Base-by-base conservation (phyloP, 2,329 filamentous ascomycete species). In the Sporothrix luriei region DNA sequence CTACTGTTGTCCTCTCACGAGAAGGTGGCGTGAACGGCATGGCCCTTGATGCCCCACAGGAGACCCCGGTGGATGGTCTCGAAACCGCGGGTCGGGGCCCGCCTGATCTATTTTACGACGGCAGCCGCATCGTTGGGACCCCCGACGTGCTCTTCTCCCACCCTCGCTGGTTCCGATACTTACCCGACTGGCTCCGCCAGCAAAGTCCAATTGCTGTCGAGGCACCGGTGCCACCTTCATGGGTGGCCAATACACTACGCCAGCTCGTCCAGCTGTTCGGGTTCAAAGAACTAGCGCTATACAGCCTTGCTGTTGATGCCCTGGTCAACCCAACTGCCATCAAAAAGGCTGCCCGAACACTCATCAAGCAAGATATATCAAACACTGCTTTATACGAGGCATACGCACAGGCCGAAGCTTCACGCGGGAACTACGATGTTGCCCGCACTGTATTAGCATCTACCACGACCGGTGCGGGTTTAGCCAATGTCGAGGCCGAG, bases 301-400 rank as follows among this genome's bases (percentile, higher is more conserved):
- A 93, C 74, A 84, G 88, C 72, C 80, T 97, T 11, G 90, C 90
- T 0, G 84, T 94, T 61, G 87, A 90, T 74, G 85, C 84, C 65
- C 76, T 78, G 0, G 85, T 86, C 69, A 84, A 88, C 55, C 81
- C 84, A 0, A 75, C 78, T 0, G 82, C 79, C 1, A 86, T 88
- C 33, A 90, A 87, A 73, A 96, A 92, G 76, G 82, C 84, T 7
- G 91, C 92, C 0, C 97, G 92, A 75, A 79, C 80, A 7, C 80
- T 97, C 0, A 79, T 97, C n/a, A 94, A 91, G 76, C 84, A 83
- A 62, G 85, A 87, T 69, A 82, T 88, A 0, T 82, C 86, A 0
- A 90, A 88, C 74, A 77, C 91, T 3, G 81, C 83, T 16, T 81
- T 97, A 0, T 97, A 96, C 78, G 91, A 93, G 73, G 87, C 89